phyloP scores from a whole-genome alignment of 2,329 filamentous ascomycete genomes.

The Stylonectria norvegica region DNA sequence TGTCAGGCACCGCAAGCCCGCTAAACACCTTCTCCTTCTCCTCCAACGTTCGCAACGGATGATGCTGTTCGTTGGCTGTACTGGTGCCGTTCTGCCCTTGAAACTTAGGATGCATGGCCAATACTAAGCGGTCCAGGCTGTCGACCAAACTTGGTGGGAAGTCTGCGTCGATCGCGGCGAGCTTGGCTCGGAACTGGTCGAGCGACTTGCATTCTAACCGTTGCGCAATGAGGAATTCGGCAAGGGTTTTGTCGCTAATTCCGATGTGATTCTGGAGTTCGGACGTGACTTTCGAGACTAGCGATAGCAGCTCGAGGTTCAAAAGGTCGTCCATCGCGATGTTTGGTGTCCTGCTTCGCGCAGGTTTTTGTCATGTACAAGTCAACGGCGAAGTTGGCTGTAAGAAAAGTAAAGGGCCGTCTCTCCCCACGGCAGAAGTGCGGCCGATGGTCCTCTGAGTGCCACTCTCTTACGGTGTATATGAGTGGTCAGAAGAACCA shows the following conservation, averaged over 20 bases:
- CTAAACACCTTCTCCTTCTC: slow-evolving; percentile 87
- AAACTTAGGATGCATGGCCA: slow-evolving; percentile 87
- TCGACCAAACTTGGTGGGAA: slow-evolving; percentile 85
- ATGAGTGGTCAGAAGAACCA: too few species aligned
- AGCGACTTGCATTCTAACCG: slow-evolving; percentile 71
- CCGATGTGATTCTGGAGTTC: slow-evolving; percentile 94
- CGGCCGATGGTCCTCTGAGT: too few species aligned
- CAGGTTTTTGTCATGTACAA: slow-evolving; percentile 11
- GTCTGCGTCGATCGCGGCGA: slow-evolving; percentile 73
- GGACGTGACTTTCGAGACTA: slow-evolving; percentile 90
- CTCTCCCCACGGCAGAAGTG: slow-evolving; percentile 13
- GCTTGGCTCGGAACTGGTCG: slow-evolving; percentile 69
- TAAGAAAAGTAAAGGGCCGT: slow-evolving; percentile 9
- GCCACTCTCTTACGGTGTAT: too few species aligned
- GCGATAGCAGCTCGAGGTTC: slow-evolving; percentile 86
- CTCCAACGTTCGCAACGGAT: slow-evolving; percentile 47
- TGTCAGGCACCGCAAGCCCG: slow-evolving; percentile 83
- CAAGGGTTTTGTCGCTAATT: slow-evolving; percentile 88
- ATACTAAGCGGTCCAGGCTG: slow-evolving; percentile 83
- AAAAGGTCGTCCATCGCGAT: slow-evolving; percentile 80
- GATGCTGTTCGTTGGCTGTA: slow-evolving; percentile 40
- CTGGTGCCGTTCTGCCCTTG: slow-evolving; percentile 53
- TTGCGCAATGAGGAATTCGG: slow-evolving; percentile 93
- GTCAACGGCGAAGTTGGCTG: slow-evolving; percentile 6
- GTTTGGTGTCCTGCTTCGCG: slow-evolving; percentile 14